A percentile compares a stretch with the other conserved stretches of the same genome.
phyloP scores from a whole-genome alignment of 148 eudicot genomes.

The Camellia granthamiana region DNA sequence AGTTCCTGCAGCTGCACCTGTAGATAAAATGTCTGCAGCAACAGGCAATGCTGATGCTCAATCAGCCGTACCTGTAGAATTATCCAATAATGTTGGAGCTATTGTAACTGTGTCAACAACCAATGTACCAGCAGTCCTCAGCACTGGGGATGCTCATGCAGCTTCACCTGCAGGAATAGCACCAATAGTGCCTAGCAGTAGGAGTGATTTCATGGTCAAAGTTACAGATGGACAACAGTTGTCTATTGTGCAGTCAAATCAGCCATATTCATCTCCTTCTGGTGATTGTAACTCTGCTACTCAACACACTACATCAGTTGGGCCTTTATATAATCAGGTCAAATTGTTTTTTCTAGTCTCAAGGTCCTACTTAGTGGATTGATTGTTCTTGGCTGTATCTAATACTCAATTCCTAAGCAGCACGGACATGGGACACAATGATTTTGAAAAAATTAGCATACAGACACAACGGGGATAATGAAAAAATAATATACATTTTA shows the following conservation, averaged over 20 bases:
- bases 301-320: constrained; percentile 26
- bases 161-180: constrained; percentile 17
- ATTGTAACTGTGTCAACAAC: constrained; percentile 5
- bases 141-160: not conserved
- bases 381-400: not conserved
- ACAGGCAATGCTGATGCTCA: constrained; percentile 8
- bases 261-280: too few relatives aligned
- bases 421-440: too few relatives aligned
- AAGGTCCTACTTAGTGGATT: constrained; percentile 6
- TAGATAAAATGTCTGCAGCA: constrained; percentile 13
- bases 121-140: constrained; percentile 9
- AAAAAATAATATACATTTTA: too few relatives aligned
- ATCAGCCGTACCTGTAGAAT: constrained; percentile 21
- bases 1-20: constrained; percentile 30
- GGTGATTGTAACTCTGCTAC: constrained; percentile 11
- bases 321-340: constrained; percentile 38
- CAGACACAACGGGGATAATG: too few relatives aligned
- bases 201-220: constrained; percentile 12
- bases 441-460: too few relatives aligned
- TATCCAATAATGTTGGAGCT: constrained; percentile 13
- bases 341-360: not conserved
- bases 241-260: too few relatives aligned
- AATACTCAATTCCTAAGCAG: too few relatives aligned
- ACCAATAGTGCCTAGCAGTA: constrained; percentile 17
- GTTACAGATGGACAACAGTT: not conserved